Conservation (phyloP, 2,329 filamentous ascomycete species). For the Cercospora citrullina region DNA sequence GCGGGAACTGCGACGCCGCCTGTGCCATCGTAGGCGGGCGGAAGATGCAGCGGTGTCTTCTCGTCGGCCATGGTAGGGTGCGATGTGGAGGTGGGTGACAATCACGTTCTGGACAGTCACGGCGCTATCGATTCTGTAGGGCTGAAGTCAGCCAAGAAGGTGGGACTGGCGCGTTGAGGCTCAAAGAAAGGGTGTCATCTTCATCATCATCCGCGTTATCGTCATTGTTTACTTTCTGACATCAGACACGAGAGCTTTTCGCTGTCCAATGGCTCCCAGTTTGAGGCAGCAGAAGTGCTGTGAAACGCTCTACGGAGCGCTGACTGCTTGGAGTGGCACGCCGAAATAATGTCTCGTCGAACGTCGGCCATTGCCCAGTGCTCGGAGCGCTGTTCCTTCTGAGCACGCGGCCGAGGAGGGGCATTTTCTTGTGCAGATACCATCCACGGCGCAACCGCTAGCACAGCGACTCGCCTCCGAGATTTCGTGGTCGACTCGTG, state of each 20-base stretch:
- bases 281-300: not conserved
- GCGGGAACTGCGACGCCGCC: slow-evolving; percentile 9
- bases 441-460: slow-evolving; percentile 3
- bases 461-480: not conserved
- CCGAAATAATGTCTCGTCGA: not conserved
- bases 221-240: not conserved
- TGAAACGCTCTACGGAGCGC: not conserved
- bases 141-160: not conserved
- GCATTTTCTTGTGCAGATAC: slow-evolving; percentile 5
- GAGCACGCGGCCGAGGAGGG: slow-evolving; percentile 19
- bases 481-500: not conserved
- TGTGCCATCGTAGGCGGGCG: slow-evolving; percentile 44
- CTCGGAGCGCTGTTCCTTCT: slow-evolving; percentile 11
- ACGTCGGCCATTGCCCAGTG: slow-evolving; percentile 1
- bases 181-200: not conserved
- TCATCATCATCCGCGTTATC: not conserved
- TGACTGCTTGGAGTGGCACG: not conserved
- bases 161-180: not conserved
- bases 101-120: not conserved
- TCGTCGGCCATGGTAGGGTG: slow-evolving; percentile 33
- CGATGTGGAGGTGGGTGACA: not conserved
- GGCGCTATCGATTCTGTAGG: not conserved
- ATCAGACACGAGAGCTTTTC: not conserved
- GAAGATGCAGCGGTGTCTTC: slow-evolving; percentile 44
- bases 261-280: not conserved